Evolutionary conservation across 2,329 filamentous ascomycete species (phyloP).

Genomic region (Mycosphaerella sp.): DNA sequence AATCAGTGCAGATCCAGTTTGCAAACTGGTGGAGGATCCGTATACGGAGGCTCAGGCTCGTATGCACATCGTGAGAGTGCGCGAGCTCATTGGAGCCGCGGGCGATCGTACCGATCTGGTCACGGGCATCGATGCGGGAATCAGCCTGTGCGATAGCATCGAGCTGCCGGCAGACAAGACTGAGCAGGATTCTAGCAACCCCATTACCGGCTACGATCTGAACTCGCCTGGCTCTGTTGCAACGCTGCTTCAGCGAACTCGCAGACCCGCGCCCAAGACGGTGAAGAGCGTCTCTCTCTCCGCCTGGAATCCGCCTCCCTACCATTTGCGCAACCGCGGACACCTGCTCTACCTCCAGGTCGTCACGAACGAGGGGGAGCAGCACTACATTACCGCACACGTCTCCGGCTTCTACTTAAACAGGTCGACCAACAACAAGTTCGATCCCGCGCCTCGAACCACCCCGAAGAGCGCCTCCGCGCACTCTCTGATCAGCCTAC

Average conservation of each 20-base stretch:
- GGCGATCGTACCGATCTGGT: slow-evolving; percentile 81
- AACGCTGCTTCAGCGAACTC: slow-evolving; percentile 61
- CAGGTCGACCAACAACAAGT: slow-evolving; percentile 90
- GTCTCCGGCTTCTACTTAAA: slow-evolving; percentile 96
- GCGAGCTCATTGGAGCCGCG: slow-evolving; percentile 88
- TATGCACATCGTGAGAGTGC: slow-evolving; percentile 83
- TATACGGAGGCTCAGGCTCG: slow-evolving; percentile 98
- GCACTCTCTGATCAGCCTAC: slow-evolving; percentile 78
- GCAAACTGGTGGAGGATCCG: slow-evolving; percentile 81
- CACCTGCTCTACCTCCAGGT: slow-evolving; percentile 86
- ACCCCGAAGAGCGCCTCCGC: slow-evolving; percentile 70
- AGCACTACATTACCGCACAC: slow-evolving; percentile 86
- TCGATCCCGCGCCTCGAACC: slow-evolving; percentile 77
- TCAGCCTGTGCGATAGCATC: slow-evolving; percentile 80
- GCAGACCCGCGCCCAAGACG: slow-evolving; percentile 72
- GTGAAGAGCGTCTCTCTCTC: slow-evolving; percentile 85
- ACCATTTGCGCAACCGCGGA: slow-evolving; percentile 81
- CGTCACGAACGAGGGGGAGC: slow-evolving; percentile 89
- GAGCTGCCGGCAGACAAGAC: slow-evolving; percentile 26
- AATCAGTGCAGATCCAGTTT: slow-evolving; percentile 67
- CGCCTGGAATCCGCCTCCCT: slow-evolving; percentile 92
- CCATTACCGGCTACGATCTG: slow-evolving; percentile 71
- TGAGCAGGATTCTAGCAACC: slow-evolving; percentile 28
- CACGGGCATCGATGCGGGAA: slow-evolving; percentile 76
- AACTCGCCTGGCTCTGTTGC: slow-evolving; percentile 60